Base-by-base conservation (phyloP, 2,329 filamentous ascomycete species). In the Mycosphaerella sp. region DNA sequence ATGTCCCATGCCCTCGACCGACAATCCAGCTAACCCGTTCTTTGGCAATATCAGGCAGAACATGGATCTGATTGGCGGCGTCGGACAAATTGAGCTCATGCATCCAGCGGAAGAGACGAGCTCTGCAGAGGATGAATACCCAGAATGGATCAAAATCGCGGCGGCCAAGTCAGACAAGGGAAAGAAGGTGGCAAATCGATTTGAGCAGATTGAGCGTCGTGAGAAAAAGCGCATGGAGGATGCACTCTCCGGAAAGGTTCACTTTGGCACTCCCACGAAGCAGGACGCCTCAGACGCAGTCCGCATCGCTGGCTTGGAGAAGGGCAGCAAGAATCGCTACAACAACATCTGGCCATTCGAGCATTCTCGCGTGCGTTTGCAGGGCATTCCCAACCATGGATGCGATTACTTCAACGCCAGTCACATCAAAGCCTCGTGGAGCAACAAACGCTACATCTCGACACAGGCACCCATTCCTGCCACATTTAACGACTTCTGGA, bases 391-490 rank as follows among this genome's bases (percentile, higher is more conserved):
- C 0, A 74, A 79, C 1, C 85, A 84, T 10, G 78, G 77, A 21
- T 95, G 92, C 70, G 93, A 98, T 70, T 98, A 98, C 66, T 84
- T 98, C 72, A 98, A 98, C 67, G 93, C 91, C 14, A 97, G 88
- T 68, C 83, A 95, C 62, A 76, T 97, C 58, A 85, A 87, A 68
- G 81, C 91, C 1, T 80, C 84, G 29, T 80, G 86, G 62, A 95
- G 88, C 60, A 85, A 95, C 69, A 96, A 95, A 75, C 82, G 84
- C 41, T 98, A 98, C 68, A 97, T 98, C 71, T 92, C 92, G 46
- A 92, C 90, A 10, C 93, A 98, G 70, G 93, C 90, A 0, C 93
- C 93, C 8, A 80, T 97, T 38, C 93, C 93, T 17, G 84, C 88
- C 47, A 98, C 93, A 0, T 96, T 95, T 66, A 85, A 88, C 69